Percentiles rank a stretch among this genome's conserved stretches.
Conservation (phyloP, 371 early-diverging fungal genomes). For the Syncephalastrum monosporum region DNA sequence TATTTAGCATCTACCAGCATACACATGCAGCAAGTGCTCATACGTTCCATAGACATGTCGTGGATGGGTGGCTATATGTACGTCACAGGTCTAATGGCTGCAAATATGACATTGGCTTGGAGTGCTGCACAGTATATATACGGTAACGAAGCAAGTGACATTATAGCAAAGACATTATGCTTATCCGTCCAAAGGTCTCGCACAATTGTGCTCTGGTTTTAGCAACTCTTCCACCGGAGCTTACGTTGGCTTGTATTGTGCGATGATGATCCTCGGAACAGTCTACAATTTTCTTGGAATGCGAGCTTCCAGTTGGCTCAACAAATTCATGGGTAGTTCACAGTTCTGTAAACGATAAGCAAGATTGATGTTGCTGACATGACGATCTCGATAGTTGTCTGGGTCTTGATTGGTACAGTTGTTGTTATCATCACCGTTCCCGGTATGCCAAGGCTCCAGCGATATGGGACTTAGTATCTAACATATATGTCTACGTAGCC, state of each 20-base stretch:
- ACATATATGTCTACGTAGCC: constrained; percentile 3
- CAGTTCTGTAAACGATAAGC: neutral
- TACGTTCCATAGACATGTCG: constrained; percentile 24
- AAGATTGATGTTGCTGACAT: neutral
- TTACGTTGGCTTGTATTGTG: constrained; percentile 29
- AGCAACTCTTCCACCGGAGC: constrained; percentile 19
- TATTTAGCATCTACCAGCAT: neutral
- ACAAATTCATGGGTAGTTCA: constrained; percentile 17
- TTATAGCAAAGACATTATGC: no score
- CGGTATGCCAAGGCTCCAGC: constrained; percentile 1
- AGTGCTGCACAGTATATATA: no score
- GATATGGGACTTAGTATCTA: neutral
- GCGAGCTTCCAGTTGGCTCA: constrained; percentile 19
- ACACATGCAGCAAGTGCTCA: neutral
- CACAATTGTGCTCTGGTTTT: neutral
- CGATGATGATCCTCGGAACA: constrained; percentile 15
- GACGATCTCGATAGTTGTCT: constrained; percentile 10
- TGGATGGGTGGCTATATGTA: constrained; percentile 32
- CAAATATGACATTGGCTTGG: constrained; percentile 25
- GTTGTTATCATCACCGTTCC: constrained; percentile 26
- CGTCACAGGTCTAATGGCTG: constrained; percentile 22
- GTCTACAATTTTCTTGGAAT: constrained; percentile 24
- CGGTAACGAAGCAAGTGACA: no score
- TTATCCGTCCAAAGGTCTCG: neutral
- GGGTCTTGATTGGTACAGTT: constrained; percentile 27